Base-by-base conservation (phyloP, 768 basidiomycete species). In the Cystobasidium tubakii region DNA sequence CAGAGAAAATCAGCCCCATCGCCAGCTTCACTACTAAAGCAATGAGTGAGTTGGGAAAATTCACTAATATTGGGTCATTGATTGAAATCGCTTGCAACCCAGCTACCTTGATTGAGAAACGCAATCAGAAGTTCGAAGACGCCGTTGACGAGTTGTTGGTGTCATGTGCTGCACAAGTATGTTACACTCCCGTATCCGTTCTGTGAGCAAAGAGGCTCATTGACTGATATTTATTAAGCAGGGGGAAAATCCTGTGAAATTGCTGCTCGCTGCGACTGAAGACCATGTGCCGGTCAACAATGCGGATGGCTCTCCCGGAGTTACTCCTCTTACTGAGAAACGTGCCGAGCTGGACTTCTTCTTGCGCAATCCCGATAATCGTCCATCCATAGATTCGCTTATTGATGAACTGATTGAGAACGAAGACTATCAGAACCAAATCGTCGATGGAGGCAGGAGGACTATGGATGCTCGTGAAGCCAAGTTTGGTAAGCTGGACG, bases 271-370 rank as follows among this genome's bases (percentile, higher is more conserved):
- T 6, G 90, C 90, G 27, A 88, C 87, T 1, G 83, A 83, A 29
- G 87, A 87, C 31, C 87, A 89, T 76, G 83, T 93, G 12, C 92
- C 92, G 1, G 82, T 89, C 31, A 84, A 89, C 76, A 55, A 88
- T 88, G 6, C 76, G 71, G 60, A 62, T 72, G 12, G 34, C 43
- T 27, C 69, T 34, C 33, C 73, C 54, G 64, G 63, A 66, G 19
- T 70, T 71, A 43, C 73, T 7, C 65, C 63, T 44, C 13, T 73
- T 43, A 44, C 55, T 36, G 50, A 73, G 43, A 36, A 75, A 73
- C 25, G 73, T 66, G 76, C 73, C n/a, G 78, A 79, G 36, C 53
- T 78, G 2, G 78, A 78, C 64, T 78, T 77, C 39, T 75, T 74
- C 50, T 64, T 75, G 33, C 67, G 76, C 1, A 73, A 78, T 43